These are phyloP conservation scores for Metschnikowia orientalis DNA, from an alignment of 805 yeast species.

Conservation along the genomic window DNA sequence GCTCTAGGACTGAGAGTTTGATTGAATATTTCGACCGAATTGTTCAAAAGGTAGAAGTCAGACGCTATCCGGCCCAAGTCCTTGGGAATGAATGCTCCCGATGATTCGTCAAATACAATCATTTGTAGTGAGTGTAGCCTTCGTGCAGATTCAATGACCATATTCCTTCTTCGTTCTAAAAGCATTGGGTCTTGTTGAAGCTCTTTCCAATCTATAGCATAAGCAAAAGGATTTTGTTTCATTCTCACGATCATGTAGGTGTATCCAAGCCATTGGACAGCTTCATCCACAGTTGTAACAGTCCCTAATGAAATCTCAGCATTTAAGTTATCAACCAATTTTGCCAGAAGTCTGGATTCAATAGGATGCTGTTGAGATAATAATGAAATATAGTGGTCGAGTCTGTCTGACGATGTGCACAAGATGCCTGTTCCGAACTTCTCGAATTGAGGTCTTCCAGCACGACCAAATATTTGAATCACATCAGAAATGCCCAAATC, in stretches of 20 bases:
- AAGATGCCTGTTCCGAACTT: slow-evolving; percentile 88
- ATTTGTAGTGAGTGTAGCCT: slow-evolving; percentile 82
- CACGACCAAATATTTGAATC: slow-evolving; percentile 97
- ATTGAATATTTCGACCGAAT: slow-evolving; percentile 85
- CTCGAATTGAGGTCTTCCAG: slow-evolving; percentile 97
- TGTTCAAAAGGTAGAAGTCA: slow-evolving; percentile 82
- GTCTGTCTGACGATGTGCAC: slow-evolving; percentile 73
- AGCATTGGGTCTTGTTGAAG: slow-evolving; percentile 77
- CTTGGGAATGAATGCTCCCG: slow-evolving; percentile 74
- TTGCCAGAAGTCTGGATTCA: slow-evolving; percentile 74
- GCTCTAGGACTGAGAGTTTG: slow-evolving; percentile 79
- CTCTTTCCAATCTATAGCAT: slow-evolving; percentile 88
- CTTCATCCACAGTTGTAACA: slow-evolving; percentile 91
- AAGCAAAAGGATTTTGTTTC: slow-evolving; percentile 89
- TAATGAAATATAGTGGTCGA: slow-evolving; percentile 85
- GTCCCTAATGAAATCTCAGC: slow-evolving; percentile 96
- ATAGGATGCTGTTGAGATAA: slow-evolving; percentile 95
- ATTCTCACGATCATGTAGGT: slow-evolving; percentile 91
- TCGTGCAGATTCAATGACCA: slow-evolving; percentile 78
- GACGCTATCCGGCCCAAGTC: slow-evolving; percentile 94
- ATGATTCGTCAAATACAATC: slow-evolving; percentile 86
- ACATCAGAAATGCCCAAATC: slow-evolving; percentile 96
- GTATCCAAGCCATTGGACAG: slow-evolving; percentile 95
- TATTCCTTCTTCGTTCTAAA: slow-evolving; percentile 63
- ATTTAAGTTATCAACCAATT: slow-evolving; percentile 85